Evolutionary conservation across 352 stramenopile genomes (phyloP).

Genomic region (Globisporangium middletonii): DNA sequence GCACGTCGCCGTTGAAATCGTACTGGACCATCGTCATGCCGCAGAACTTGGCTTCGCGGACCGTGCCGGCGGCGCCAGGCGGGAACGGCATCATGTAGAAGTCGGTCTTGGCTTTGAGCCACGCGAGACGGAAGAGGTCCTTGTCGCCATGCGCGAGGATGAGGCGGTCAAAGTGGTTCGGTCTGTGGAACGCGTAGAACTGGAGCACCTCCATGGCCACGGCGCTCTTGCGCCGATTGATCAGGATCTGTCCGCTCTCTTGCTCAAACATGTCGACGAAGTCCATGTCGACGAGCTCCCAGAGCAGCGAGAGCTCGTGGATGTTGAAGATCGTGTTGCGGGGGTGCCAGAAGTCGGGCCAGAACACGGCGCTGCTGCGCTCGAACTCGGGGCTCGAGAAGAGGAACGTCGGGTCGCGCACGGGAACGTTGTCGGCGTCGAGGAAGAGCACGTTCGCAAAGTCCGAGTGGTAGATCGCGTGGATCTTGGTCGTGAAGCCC

Average conservation of each 20-base stretch:
- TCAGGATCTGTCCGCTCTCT: constrained; percentile 69
- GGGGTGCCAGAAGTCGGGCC: constrained; percentile 76
- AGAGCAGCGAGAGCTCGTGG: constrained; percentile 47
- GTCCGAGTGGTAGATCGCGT: constrained; percentile 53
- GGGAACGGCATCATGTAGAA: constrained; percentile 63
- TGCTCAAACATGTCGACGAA: constrained; percentile 79
- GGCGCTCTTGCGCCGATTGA: constrained; percentile 34
- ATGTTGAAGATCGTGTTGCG: constrained; percentile 69
- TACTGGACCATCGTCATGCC: constrained; percentile 77
- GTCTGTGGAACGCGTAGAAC: constrained; percentile 57
- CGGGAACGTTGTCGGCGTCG: constrained; percentile 62
- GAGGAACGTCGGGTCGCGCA: constrained; percentile 58
- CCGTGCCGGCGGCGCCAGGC: constrained; percentile 31
- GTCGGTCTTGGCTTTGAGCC: constrained; percentile 54
- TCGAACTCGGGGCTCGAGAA: constrained; percentile 45
- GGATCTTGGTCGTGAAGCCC: constrained; percentile 63
- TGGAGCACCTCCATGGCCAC: constrained; percentile 45
- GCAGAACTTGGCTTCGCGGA: constrained; percentile 44
- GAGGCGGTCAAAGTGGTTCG: constrained; percentile 52
- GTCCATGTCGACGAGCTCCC: constrained; percentile 52
- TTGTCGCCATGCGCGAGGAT: constrained; percentile 72
- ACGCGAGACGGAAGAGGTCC: constrained; percentile 73
- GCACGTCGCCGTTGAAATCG: constrained; percentile 35
- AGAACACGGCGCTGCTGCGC: constrained; percentile 51
- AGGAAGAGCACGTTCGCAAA: constrained; percentile 76